These are phyloP conservation scores for Cryptococcus sp. DNA, from an alignment of 1,284 basidiomycete genomes.

Conservation along the genomic window DNA sequence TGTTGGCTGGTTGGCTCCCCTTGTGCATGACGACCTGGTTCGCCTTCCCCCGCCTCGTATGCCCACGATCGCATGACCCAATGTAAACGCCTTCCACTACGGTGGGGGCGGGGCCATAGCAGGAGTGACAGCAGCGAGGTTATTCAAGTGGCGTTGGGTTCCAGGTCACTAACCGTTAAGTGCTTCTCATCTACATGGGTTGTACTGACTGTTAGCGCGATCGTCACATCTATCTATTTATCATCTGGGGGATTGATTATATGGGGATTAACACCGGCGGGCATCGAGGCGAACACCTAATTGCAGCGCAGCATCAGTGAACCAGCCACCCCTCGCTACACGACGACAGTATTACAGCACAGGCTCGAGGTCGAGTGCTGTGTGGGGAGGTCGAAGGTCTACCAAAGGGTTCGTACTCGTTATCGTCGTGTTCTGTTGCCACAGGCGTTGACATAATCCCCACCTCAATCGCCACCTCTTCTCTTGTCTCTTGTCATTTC, in stretches of 20 bases:
- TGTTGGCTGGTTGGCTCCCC: no score
- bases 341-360: conserved; percentile 3
- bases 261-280: no score
- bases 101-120: conserved; percentile 10
- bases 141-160: conserved; percentile 32
- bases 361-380: not conserved
- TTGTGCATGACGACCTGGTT: not conserved
- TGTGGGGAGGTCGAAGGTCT: conserved; percentile 5
- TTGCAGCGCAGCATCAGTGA: not conserved
- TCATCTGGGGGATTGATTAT: not conserved
- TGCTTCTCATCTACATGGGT: not conserved
- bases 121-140: conserved; percentile 21
- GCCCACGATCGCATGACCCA: conserved; percentile 5
- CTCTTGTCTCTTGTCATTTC: not conserved
- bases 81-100: conserved; percentile 1
- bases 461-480: conserved; percentile 3
- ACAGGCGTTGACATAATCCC: conserved; percentile 19
- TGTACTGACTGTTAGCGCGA: not conserved
- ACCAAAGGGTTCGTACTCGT: conserved; percentile 22
- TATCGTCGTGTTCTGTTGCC: conserved; percentile 1
- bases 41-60: conserved; percentile 28
- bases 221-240: conserved; percentile 1
- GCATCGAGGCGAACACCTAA: not conserved
- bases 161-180: conserved; percentile 9
- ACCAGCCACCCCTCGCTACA: conserved; percentile 1